Evolutionary conservation across 2,329 filamentous ascomycete genomes (phyloP), one percentile per base, ranked within the genome.

Genomic region (Fragosphaeria purpurea): DNA sequence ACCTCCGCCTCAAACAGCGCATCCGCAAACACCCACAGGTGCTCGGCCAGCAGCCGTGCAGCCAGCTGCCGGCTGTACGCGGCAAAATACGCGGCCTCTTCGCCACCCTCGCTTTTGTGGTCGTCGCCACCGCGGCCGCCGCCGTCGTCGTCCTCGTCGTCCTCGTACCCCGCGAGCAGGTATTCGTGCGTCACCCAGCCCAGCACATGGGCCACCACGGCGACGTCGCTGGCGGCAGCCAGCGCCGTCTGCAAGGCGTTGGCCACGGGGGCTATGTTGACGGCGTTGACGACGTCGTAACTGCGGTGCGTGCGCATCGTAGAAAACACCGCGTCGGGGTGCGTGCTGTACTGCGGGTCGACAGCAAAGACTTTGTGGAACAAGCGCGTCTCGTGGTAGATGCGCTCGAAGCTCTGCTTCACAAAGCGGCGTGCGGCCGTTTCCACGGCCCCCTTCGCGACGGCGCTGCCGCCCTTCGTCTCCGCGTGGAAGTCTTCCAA

Each of bases 181-280:
- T 80, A 81, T 60, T 82, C 78, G 57, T 75, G 75, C 6, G 74
- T 73, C 33, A 80, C 63, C 75, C 78, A 79, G 1, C 76, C 75
- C 1, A 80, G 69, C 5, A 81, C 65, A 44, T 73, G 75, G 63
- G 78, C 82, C 1, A 75, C 68, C 0, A 69, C 71, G 45, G 70
- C 66, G 42, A 82, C 61, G 9, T 75, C 70, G 10, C 73, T 69
- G 22, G 68, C 68, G 0, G 65, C 58, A 37, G 77, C 71, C 9
- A 81, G 61, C 4, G 68, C 68, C 0, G 71, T 59, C 57, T 79
- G 76, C 7, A 81, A 60, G 31, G 67, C 69, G 4, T 67, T 67
- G 2, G 74, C 74, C 41, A 81, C 61, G 0, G 76, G 76, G 1
- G 67, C 62, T n/a, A 81, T 60, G 48, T 81, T 79, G 7, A 72